Conservation (phyloP, 2,329 filamentous ascomycete genomes). For the Xylariomycetidae sp. region DNA sequence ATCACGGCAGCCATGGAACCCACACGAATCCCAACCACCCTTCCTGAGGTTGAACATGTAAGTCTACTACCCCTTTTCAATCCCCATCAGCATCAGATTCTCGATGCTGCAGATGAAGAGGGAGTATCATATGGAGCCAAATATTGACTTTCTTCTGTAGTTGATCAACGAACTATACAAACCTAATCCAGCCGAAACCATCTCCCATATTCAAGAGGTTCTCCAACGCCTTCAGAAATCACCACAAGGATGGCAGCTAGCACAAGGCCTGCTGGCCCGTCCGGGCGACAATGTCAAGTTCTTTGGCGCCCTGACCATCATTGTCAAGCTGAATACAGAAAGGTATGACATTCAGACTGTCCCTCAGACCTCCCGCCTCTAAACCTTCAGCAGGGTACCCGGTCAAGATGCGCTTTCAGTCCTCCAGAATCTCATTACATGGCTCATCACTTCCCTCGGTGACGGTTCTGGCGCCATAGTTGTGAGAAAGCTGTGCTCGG, state of each 20-base stretch:
- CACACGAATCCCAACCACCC: conserved; percentile 17
- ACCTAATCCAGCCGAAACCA: conserved; percentile 42
- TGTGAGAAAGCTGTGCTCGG: conserved; percentile 70
- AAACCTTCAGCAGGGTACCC: conserved; percentile 42
- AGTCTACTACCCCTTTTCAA: conserved; percentile 7
- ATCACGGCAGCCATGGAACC: conserved; percentile 19
- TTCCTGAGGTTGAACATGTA: conserved; percentile 24
- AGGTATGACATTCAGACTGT: too few relatives aligned
- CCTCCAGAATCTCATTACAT: conserved; percentile 55
- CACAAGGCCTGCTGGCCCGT: conserved; percentile 67
- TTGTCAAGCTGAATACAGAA: conserved; percentile 91
- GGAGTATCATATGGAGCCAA: neutral
- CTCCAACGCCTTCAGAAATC: conserved; percentile 77
- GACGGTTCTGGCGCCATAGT: conserved; percentile 56
- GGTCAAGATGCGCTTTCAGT: conserved; percentile 55
- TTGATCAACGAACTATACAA: conserved; percentile 51
- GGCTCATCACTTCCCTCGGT: conserved; percentile 53
- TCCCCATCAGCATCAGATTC: too few relatives aligned
- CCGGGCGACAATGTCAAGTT: conserved; percentile 76
- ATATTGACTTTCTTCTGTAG: conserved; percentile 17
- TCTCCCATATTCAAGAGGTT: conserved; percentile 60
- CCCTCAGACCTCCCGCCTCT: too few relatives aligned
- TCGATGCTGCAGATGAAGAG: neutral
- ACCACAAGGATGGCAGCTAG: conserved; percentile 78
- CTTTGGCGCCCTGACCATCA: conserved; percentile 88